These are phyloP conservation scores for Aspergillus ochraceoroseus DNA, from an alignment of 2,329 filamentous ascomycete species.

Conservation along the genomic window DNA sequence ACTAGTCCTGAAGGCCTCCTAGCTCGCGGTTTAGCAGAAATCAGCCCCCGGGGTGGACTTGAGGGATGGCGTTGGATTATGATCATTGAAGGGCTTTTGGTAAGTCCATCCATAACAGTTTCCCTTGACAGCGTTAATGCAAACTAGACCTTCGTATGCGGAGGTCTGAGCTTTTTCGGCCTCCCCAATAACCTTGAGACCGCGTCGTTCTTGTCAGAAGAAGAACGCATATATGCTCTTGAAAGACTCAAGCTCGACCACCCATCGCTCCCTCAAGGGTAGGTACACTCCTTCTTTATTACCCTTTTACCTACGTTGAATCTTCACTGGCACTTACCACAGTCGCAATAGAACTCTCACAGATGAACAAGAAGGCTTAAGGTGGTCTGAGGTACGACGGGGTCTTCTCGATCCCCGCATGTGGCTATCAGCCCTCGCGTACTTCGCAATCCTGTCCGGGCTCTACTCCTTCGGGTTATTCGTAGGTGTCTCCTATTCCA, in stretches of 20 bases:
- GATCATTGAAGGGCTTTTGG: slow-evolving; percentile 52
- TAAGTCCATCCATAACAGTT: slow-evolving; percentile 9
- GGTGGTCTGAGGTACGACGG: slow-evolving; percentile 59
- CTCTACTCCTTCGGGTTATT: slow-evolving; percentile 63
- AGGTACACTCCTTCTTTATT: too few relatives aligned
- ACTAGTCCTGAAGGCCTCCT: slow-evolving; percentile 45
- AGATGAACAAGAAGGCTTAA: slow-evolving; percentile 47
- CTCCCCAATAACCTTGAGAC: slow-evolving; percentile 55
- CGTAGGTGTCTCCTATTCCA: slow-evolving; percentile 36
- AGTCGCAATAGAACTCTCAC: slow-evolving; percentile 18
- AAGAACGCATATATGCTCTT: slow-evolving; percentile 51
- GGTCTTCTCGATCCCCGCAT: slow-evolving; percentile 57
- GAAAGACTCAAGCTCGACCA: slow-evolving; percentile 43
- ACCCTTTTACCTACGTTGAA: too few relatives aligned
- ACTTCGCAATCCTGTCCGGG: slow-evolving; percentile 55
- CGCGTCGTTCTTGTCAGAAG: slow-evolving; percentile 50
- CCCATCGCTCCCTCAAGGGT: slow-evolving; percentile 26
- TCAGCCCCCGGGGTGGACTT: slow-evolving; percentile 52
- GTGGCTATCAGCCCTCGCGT: slow-evolving; percentile 59
- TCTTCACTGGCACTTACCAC: neutral
- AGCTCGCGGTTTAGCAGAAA: slow-evolving; percentile 57
- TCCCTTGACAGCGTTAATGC: neutral
- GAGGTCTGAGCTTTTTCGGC: slow-evolving; percentile 49
- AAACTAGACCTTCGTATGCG: slow-evolving; percentile 52
- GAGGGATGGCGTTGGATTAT: slow-evolving; percentile 61